Evolutionary conservation across 2,329 filamentous ascomycete species (phyloP).

Genomic region (Botrytis aclada): DNA sequence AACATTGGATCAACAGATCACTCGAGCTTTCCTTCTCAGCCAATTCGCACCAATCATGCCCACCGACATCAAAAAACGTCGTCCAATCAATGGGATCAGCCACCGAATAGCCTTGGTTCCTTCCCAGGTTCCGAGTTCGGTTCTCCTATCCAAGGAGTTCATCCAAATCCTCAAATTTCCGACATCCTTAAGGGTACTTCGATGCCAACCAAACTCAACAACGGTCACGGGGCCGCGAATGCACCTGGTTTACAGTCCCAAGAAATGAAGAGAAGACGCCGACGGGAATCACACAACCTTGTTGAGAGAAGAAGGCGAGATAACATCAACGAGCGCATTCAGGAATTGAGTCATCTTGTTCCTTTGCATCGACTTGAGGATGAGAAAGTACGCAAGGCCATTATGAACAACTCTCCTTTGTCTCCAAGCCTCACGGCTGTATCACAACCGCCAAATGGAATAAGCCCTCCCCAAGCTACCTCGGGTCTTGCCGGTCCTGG

Average conservation of each 20-base stretch:
- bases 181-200: conserved; percentile 89
- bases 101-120: conserved; percentile 77
- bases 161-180: conserved; percentile 70
- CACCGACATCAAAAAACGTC: conserved; percentile 74
- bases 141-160: conserved; percentile 70
- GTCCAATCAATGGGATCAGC: conserved; percentile 88
- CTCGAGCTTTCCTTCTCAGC: conserved; percentile 70
- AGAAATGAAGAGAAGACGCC: conserved; percentile 87
- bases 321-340: conserved; percentile 98
- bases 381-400: conserved; percentile 93
- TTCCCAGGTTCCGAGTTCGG: conserved; percentile 87
- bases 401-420: conserved; percentile 86
- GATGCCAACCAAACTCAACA: conserved; percentile 79
- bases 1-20: conserved; percentile 62
- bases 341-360: conserved; percentile 91
- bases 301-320: conserved; percentile 92
- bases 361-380: conserved; percentile 91
- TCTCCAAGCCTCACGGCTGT: conserved; percentile 76
- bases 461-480: conserved; percentile 73
- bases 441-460: conserved; percentile 46
- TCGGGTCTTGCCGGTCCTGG: conserved; percentile 83
- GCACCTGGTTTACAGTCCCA: conserved; percentile 63
- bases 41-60: conserved; percentile 66
- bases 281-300: conserved; percentile 92
- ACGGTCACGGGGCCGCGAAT: conserved; percentile 29